Evolutionary conservation across 768 basidiomycete species (phyloP).

Genomic region (Pleurotus djamor): DNA sequence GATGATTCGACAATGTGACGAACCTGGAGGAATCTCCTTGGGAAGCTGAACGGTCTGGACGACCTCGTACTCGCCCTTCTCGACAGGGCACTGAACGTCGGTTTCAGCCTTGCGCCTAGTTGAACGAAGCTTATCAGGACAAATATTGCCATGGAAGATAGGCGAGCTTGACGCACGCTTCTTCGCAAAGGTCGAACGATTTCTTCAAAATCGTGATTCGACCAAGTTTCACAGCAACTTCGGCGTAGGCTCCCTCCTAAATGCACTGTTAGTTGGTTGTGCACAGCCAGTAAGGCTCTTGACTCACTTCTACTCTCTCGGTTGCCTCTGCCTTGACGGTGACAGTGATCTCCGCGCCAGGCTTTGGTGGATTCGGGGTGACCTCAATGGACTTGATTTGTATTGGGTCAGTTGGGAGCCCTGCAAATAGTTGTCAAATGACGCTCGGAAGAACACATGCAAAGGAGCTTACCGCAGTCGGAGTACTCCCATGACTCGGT

Average conservation of each 20-base stretch:
- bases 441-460: too few relatives aligned
- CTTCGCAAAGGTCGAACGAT: conserved; percentile 86
- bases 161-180: conserved; percentile 66
- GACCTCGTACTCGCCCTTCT: conserved; percentile 68
- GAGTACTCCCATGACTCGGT: too few relatives aligned
- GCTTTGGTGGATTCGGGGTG: conserved; percentile 85
- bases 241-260: conserved; percentile 89
- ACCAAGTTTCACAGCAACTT: conserved; percentile 93
- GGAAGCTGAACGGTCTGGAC: conserved; percentile 85
- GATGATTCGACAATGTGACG: conserved; percentile 9
- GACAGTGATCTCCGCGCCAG: conserved; percentile 88
- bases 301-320: conserved; percentile 61
- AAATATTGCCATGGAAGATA: too few relatives aligned
- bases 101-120: conserved; percentile 72
- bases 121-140: not conserved
- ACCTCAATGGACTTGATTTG: conserved; percentile 72
- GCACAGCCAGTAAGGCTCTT: not conserved
- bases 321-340: conserved; percentile 62
- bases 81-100: conserved; percentile 81
- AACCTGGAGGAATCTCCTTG: conserved; percentile 86
- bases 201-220: conserved; percentile 85
- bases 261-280: not conserved
- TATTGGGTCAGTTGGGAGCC: conserved; percentile 33
- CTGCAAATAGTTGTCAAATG: too few relatives aligned
- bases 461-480: too few relatives aligned